A percentile compares a stretch with the other conserved stretches of the same genome.
phyloP scores from a whole-genome alignment of 495 filamentous ascomycete genomes.

The Aspergillus affinis region DNA sequence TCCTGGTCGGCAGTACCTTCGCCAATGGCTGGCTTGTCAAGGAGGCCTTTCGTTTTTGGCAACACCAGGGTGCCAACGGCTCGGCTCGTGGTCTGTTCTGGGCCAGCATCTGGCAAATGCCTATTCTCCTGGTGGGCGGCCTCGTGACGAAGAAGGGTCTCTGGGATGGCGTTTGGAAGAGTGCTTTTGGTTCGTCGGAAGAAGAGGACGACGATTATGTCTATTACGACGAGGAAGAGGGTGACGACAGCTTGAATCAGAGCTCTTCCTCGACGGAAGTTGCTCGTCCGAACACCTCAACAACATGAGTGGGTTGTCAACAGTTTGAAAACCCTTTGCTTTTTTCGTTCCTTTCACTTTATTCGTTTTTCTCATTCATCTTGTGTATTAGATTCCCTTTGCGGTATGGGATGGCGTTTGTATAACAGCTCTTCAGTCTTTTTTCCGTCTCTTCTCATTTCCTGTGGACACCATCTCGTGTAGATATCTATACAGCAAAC shows the following conservation, averaged over 20 bases:
- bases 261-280: conserved; percentile 2
- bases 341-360: too few relatives aligned
- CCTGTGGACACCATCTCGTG: background rate
- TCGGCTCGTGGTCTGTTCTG: conserved; percentile 87
- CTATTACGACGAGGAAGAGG: conserved; percentile 40
- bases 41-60: conserved; percentile 82
- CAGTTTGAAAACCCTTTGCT: background rate
- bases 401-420: conserved; percentile 16
- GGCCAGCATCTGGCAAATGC: conserved; percentile 97
- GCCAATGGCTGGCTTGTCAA: conserved; percentile 85
- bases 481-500: conserved; percentile 9
- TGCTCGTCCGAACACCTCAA: conserved; percentile 4
- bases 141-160: conserved; percentile 94
- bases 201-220: conserved; percentile 40
- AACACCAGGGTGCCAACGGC: conserved; percentile 72
- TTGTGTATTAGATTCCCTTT: conserved; percentile 23
- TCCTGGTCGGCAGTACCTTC: conserved; percentile 74
- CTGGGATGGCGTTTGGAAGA: conserved; percentile 80
- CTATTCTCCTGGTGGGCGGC: conserved; percentile 84
- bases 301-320: background rate
- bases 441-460: background rate
- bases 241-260: conserved; percentile 2
- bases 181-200: conserved; percentile 55
- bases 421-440: conserved; percentile 16
- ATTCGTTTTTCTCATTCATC: background rate